phyloP scores from a whole-genome alignment of 2,329 filamentous ascomycete species.

The Stenocarpella maydis region DNA sequence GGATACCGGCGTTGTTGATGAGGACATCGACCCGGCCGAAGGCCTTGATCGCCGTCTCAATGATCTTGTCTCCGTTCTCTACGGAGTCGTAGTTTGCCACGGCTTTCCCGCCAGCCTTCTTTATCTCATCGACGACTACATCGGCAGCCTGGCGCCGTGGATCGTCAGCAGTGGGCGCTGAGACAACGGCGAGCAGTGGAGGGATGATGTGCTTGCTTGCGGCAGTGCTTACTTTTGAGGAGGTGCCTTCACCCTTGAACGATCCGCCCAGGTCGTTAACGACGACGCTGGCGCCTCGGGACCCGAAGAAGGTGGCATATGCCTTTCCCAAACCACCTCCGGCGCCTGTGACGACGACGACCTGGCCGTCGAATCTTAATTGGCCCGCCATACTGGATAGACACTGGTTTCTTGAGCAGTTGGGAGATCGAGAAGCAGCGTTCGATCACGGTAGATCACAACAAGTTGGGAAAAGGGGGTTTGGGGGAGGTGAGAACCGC shows the following conservation, averaged over 20 bases:
- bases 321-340: constrained; percentile 83
- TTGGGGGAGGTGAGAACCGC: background rate
- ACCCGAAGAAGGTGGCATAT: constrained; percentile 89
- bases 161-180: background rate
- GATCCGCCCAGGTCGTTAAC: constrained; percentile 96
- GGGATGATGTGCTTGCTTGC: background rate
- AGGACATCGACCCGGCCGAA: constrained; percentile 92
- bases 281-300: constrained; percentile 77
- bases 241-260: constrained; percentile 90
- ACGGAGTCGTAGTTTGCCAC: constrained; percentile 98
- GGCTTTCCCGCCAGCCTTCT: constrained; percentile 88
- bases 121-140: constrained; percentile 84
- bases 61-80: constrained; percentile 92
- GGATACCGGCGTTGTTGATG: constrained; percentile 97
- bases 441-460: background rate
- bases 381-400: constrained; percentile 62
- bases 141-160: constrained; percentile 71
- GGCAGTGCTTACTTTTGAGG: constrained; percentile 72
- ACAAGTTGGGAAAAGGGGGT: background rate
- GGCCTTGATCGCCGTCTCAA: constrained; percentile 82
- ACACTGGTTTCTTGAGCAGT: background rate
- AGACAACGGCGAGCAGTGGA: background rate
- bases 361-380: constrained; percentile 86
- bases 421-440: background rate
- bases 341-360: constrained; percentile 87